Evolutionary conservation across 768 basidiomycete species (phyloP).

Genomic region (Rubroboletus pulcherrimus): DNA sequence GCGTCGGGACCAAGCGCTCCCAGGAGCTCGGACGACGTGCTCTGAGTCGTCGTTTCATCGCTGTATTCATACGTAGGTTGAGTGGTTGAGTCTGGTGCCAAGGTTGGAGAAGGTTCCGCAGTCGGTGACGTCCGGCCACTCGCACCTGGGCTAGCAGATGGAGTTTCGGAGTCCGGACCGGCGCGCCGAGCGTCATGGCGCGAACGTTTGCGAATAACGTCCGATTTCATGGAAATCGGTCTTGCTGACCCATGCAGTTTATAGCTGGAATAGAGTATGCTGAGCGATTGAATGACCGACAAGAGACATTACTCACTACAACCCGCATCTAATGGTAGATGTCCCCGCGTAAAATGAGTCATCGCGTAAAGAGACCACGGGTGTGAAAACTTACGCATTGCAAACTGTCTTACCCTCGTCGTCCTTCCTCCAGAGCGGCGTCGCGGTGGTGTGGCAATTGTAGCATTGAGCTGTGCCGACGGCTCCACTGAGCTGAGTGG

Average conservation of each 20-base stretch:
- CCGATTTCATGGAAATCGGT: conserved; percentile 89
- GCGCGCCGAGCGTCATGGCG: conserved; percentile 71
- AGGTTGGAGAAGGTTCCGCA: conserved; percentile 56
- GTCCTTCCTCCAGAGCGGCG: conserved; percentile 87
- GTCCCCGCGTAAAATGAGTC: conserved; percentile 9
- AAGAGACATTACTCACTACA: conserved; percentile 51
- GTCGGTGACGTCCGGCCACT: conserved; percentile 71
- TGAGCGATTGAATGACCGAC: conserved; percentile 7
- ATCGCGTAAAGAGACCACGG: conserved; percentile 2
- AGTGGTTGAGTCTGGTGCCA: conserved; percentile 69
- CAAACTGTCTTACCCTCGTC: conserved; percentile 90
- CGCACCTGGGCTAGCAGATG: conserved; percentile 71
- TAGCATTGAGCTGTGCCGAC: conserved; percentile 70
- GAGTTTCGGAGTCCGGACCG: conserved; percentile 57
- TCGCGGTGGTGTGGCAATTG: conserved; percentile 87
- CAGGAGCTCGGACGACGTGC: conserved; percentile 50
- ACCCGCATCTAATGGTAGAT: conserved; percentile 54
- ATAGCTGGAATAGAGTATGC: conserved; percentile 40
- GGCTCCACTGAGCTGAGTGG: conserved; percentile 28
- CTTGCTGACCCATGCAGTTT: conserved; percentile 83
- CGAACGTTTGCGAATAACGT: conserved; percentile 84
- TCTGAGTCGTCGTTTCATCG: conserved; percentile 40
- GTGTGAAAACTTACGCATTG: conserved; percentile 70
- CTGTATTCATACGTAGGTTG: conserved; percentile 48
- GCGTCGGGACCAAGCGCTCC: conserved; percentile 39